These are phyloP conservation scores for Pythium dissimile DNA, from an alignment of 352 stramenopile species.

Conservation along the genomic window DNA sequence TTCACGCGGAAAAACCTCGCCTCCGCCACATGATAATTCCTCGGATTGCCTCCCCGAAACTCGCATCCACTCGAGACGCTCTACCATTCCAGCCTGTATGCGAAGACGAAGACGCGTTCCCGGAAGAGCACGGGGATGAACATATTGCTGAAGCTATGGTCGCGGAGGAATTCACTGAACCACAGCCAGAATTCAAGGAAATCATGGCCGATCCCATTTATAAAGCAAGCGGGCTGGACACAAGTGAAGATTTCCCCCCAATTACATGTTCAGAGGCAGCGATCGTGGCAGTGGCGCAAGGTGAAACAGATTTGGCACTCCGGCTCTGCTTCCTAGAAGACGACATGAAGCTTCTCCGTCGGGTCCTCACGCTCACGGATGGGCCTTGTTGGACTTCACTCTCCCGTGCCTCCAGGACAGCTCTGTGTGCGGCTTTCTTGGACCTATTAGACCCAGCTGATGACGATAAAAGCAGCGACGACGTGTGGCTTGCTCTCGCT, in stretches of 20 bases:
- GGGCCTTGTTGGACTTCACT: constrained; percentile 34
- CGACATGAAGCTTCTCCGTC: constrained; percentile 35
- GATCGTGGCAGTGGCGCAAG: constrained; percentile 33
- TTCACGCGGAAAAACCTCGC: too few relatives aligned
- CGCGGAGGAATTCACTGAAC: background rate
- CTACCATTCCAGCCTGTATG: constrained; percentile 1
- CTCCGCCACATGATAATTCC: constrained; percentile 7
- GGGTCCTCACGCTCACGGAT: constrained; percentile 28
- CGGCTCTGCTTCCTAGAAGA: constrained; percentile 57
- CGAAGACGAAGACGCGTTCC: constrained; percentile 10
- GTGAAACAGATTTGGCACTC: constrained; percentile 46
- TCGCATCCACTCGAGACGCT: background rate
- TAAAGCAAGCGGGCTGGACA: too few relatives aligned
- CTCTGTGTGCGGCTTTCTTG: constrained; percentile 53
- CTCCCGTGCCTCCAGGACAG: constrained; percentile 31
- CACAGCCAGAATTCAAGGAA: background rate
- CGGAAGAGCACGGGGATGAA: constrained; percentile 11
- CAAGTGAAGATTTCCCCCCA: too few relatives aligned
- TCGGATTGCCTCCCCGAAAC: constrained; percentile 5
- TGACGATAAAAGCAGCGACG: constrained; percentile 10
- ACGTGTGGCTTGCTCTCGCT: constrained; percentile 41
- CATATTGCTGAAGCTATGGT: background rate
- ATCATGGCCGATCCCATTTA: background rate
- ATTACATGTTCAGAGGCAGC: constrained; percentile 40
- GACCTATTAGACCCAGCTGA: constrained; percentile 30